Evolutionary conservation across 331 rosid genomes (phyloP), one percentile per base, ranked within the genome.

Genomic region (Pyracantha coccinea): DNA sequence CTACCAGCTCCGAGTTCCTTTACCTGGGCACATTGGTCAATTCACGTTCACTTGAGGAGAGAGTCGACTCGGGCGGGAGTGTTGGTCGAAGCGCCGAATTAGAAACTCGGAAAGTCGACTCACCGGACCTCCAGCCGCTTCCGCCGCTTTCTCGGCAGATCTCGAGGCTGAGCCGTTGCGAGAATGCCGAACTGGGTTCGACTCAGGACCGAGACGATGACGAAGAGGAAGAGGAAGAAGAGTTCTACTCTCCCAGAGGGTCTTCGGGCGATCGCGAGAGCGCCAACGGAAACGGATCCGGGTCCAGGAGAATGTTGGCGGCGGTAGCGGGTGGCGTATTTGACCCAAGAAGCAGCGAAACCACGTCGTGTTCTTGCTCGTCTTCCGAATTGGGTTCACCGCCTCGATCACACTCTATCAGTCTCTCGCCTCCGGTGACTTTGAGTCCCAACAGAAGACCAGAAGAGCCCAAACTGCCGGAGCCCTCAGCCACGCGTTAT

Each of bases 1-100:
- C 89, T 8, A 77, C 88, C 4, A 93, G 93, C 83, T 90, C 99
- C 0, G 99, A 94, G 86, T 90, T 94, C 74, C 96, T 94, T 72
- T 87, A 84, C 73, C 79, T 87, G 41, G 91, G 89, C 23, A 84
- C 88, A 33, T 74, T 87, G 66, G 90, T 87, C 63, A 81, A 44
- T 57, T 79, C 90, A 11, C 63, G 88, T 44, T 64, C 74, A 28
- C 75, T 80, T 78, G 85, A 82, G 20, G 86, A 86, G 7, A 81
- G 73, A 21, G 54, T 76, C 8, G 61, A 66, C 61, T 33, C 77
- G 50, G 72, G 67, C 20, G 11, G 44, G 4, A 68, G 28, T 14
- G 6, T 29, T 1, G 77, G 41, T 5, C 9, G 54, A 6, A 73
- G 41, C 2, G 82, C 68, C 4, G 63, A 31, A 19, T 20, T 68